phyloP scores from a whole-genome alignment of 352 stramenopile species.

The Thalassiosira gravida region DNA sequence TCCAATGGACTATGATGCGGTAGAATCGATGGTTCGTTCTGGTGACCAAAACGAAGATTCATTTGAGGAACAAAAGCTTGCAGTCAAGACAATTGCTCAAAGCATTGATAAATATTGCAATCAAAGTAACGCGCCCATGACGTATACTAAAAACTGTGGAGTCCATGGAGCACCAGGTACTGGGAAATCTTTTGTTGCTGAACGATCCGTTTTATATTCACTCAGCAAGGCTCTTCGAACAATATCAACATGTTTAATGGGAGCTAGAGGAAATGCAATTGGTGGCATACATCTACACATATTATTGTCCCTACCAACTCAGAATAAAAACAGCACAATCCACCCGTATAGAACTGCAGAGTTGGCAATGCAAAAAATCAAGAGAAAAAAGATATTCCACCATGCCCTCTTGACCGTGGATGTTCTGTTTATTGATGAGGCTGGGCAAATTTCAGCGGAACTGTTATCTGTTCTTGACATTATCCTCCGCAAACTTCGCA shows the following conservation, averaged over 20 bases:
- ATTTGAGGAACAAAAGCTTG: slow-evolving; percentile 36
- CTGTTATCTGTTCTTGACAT: slow-evolving; percentile 47
- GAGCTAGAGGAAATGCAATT: slow-evolving; percentile 21
- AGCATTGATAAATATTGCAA: slow-evolving; percentile 38
- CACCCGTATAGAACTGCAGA: slow-evolving; percentile 36
- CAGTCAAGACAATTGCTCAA: slow-evolving; percentile 8
- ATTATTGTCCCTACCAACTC: background rate
- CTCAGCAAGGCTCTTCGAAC: slow-evolving; percentile 36
- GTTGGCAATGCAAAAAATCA: slow-evolving; percentile 35
- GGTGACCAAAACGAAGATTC: slow-evolving; percentile 26
- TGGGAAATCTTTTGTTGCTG: slow-evolving; percentile 36
- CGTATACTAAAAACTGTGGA: slow-evolving; percentile 30
- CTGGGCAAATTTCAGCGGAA: slow-evolving; percentile 42
- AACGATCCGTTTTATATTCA: slow-evolving; percentile 35
- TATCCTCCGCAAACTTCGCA: slow-evolving; percentile 28
- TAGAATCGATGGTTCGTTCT: slow-evolving; percentile 7
- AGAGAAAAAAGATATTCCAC: slow-evolving; percentile 19
- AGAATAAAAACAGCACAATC: slow-evolving; percentile 4
- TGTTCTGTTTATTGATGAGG: slow-evolving; percentile 46
- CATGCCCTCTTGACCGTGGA: slow-evolving; percentile 45
- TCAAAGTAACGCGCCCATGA: slow-evolving; percentile 10
- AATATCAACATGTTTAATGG: slow-evolving; percentile 48
- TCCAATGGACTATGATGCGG: slow-evolving; percentile 23
- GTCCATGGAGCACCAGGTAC: slow-evolving; percentile 36
- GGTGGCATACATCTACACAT: slow-evolving; percentile 48